Conservation (phyloP, 352 stramenopile species). For the Pythium angustatum region DNA sequence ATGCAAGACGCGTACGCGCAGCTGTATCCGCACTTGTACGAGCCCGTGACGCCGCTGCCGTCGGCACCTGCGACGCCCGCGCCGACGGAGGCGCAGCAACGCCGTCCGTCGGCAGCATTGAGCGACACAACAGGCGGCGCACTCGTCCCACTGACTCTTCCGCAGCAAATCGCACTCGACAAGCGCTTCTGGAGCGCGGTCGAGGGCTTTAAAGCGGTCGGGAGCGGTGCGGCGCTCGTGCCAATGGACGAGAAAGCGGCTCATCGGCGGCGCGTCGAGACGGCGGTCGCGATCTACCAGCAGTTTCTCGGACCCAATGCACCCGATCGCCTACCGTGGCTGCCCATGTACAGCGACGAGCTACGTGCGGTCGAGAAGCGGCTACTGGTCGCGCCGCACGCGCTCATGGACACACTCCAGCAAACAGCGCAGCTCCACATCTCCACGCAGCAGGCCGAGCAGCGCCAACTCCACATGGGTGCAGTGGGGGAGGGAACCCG, state of each 20-base stretch:
- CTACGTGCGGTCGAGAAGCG: constrained; percentile 34
- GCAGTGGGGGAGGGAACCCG: constrained; percentile 4
- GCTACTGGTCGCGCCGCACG: constrained; percentile 32
- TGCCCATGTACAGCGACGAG: constrained; percentile 54
- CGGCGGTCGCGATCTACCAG: constrained; percentile 46
- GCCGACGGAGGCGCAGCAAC: background rate
- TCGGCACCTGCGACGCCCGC: background rate
- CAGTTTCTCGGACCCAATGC: constrained; percentile 37
- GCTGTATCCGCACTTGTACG: constrained; percentile 56
- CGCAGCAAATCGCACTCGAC: constrained; percentile 31
- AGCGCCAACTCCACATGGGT: constrained; percentile 23
- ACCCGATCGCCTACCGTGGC: constrained; percentile 36
- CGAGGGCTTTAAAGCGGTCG: constrained; percentile 56
- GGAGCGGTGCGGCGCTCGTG: constrained; percentile 24
- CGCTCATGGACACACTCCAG: constrained; percentile 60
- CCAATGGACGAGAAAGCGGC: constrained; percentile 41
- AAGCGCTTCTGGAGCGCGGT: constrained; percentile 70
- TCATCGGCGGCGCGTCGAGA: constrained; percentile 36
- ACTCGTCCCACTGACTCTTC: background rate
- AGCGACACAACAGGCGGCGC: background rate
- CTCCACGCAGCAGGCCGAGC: constrained; percentile 32
- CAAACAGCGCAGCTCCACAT: constrained; percentile 55
- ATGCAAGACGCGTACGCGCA: constrained; percentile 63
- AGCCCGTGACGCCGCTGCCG: constrained; percentile 5
- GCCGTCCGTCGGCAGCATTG: background rate